Evolutionary conservation across 1,284 basidiomycete species (phyloP), one percentile per base, ranked within the genome.

Genomic region (Rhodotorula sp.): DNA sequence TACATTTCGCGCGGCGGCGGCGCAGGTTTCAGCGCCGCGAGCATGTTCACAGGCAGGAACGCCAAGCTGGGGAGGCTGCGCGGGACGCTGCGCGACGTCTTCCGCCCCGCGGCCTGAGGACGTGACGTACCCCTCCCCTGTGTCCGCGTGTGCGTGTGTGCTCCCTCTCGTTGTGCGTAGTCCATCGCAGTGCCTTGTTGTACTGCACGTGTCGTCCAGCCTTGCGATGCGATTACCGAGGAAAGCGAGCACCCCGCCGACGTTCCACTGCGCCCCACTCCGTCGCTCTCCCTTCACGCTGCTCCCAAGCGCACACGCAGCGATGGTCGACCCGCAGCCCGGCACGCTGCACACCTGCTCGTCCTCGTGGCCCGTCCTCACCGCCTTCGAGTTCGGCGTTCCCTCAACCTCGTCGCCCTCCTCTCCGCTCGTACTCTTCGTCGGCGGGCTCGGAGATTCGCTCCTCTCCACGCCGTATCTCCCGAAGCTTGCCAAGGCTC

Each of bases 11-110:
- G 59, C 8, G 75, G 75, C 1, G 73, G 73, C 4, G 73, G 73
- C 0, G 67, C 70, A 4, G 75, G 75, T 2, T 75, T 75, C 32
- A 54, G 53, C 17, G 39, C 64, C 7, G 65, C 71, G 27, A 59
- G 62, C 34, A 59, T 75, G 69, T 77, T 66, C 36, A 70, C 39
- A 2, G 70, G 67, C 3, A 22, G 75, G 36, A 77, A 77, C 37
- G 19, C 39, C 9, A 72, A 72, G 62, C 56, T 73, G 37, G 51
- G 39, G 8, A 46, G 66, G 22, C 37, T 76, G 32, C 34, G 66
- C 3, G 68, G 63, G 12, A 61, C 62, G 25, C 27, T 74, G 32
- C 37, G 46, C 5, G 66, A 67, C 32, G 53, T 64, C n/a, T 65
- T 69, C 58, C 63, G 68, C 0, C 58, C 63, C 15, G n/a, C 32